Evolutionary conservation across 2,329 filamentous ascomycete genomes (phyloP).

Genomic region (Dactylonectria estremocensis): DNA sequence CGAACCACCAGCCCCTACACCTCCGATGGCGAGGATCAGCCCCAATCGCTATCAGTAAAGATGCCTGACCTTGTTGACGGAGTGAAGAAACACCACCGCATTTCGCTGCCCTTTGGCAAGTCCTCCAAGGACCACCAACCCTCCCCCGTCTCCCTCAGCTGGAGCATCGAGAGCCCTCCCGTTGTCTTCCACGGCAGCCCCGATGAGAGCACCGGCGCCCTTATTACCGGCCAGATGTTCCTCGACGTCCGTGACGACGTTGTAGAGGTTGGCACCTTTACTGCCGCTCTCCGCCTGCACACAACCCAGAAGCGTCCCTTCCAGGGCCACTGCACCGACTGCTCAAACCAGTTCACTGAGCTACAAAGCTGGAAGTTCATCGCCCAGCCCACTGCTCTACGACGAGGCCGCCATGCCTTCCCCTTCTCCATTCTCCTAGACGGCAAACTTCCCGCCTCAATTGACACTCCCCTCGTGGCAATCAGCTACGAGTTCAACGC

Average conservation of each 20-base stretch:
- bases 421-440: slow-evolving; percentile 91
- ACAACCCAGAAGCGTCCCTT: slow-evolving; percentile 87
- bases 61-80: slow-evolving; percentile 57
- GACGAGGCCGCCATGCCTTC: slow-evolving; percentile 78
- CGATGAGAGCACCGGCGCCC: slow-evolving; percentile 83
- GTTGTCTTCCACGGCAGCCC: slow-evolving; percentile 86
- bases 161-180: slow-evolving; percentile 87
- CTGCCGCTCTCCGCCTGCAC: slow-evolving; percentile 79
- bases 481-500: slow-evolving; percentile 87
- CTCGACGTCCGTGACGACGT: slow-evolving; percentile 78
- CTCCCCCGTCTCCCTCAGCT: slow-evolving; percentile 62
- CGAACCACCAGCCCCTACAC: slow-evolving; percentile 53
- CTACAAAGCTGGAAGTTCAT: slow-evolving; percentile 87
- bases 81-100: slow-evolving; percentile 60
- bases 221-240: slow-evolving; percentile 87
- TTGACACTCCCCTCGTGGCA: slow-evolving; percentile 79
- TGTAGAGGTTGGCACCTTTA: slow-evolving; percentile 80
- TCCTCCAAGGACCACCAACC: slow-evolving; percentile 61
- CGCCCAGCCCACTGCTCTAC: slow-evolving; percentile 66
- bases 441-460: slow-evolving; percentile 88
- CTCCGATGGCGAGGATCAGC: slow-evolving; percentile 55
- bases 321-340: slow-evolving; percentile 82
- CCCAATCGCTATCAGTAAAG: slow-evolving; percentile 51
- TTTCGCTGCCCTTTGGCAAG: slow-evolving; percentile 60
- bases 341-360: slow-evolving; percentile 79